A percentile compares a stretch with the other conserved stretches of the same genome.
Evolutionary conservation across 2,329 filamentous ascomycete genomes (phyloP).

Genomic region (Epichloe typhina): DNA sequence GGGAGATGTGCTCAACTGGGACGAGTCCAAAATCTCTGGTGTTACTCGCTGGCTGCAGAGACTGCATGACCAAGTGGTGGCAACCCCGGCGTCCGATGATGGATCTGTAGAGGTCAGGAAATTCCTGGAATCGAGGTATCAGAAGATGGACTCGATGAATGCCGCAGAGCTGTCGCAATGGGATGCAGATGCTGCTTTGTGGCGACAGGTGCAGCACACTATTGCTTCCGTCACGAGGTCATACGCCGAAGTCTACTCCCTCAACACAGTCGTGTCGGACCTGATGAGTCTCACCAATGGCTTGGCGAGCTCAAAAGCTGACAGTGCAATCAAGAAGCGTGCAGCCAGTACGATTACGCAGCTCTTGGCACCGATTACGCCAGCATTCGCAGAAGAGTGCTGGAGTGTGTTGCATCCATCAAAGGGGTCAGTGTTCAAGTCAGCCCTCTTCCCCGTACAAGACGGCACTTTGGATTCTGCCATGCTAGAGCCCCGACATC

Average conservation of each 20-base stretch:
- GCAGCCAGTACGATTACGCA: slow-evolving; percentile 46
- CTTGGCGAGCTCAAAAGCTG: slow-evolving; percentile 34
- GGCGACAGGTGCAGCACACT: slow-evolving; percentile 54
- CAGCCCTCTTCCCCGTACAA: slow-evolving; percentile 43
- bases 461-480: slow-evolving; percentile 37
- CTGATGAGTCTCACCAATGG: slow-evolving; percentile 70
- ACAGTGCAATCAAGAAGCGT: slow-evolving; percentile 31
- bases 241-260: slow-evolving; percentile 56
- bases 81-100: slow-evolving; percentile 9
- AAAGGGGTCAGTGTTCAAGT: slow-evolving; percentile 26
- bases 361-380: slow-evolving; percentile 67
- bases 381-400: slow-evolving; percentile 69
- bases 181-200: slow-evolving; percentile 38
- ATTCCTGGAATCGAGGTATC: slow-evolving; percentile 24
- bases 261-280: slow-evolving; percentile 76
- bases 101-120: slow-evolving; percentile 13
- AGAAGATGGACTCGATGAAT: slow-evolving; percentile 17
- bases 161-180: slow-evolving; percentile 23
- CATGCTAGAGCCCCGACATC: slow-evolving; percentile 34
- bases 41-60: slow-evolving; percentile 69
- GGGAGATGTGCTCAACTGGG: slow-evolving; percentile 75
- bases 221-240: slow-evolving; percentile 55
- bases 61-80: slow-evolving; percentile 43
- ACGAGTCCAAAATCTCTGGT: slow-evolving; percentile 68
- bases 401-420: slow-evolving; percentile 47